phyloP scores from a whole-genome alignment of 371 early-diverging fungal species.

The Nematocida parisii region DNA sequence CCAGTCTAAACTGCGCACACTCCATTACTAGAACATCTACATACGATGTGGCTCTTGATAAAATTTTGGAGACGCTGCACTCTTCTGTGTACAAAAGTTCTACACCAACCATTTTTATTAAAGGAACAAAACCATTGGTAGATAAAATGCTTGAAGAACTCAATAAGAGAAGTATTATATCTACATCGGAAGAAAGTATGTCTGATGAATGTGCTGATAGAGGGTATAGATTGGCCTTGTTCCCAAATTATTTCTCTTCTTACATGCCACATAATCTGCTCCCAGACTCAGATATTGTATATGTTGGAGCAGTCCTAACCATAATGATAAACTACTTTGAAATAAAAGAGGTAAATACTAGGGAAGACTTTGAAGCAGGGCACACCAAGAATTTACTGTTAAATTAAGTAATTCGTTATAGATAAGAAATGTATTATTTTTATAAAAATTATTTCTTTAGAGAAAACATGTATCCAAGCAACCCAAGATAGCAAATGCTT shows the following conservation, averaged over 20 bases:
- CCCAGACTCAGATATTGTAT: constrained; percentile 44
- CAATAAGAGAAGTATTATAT: constrained; percentile 4
- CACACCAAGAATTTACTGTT: constrained; percentile 42
- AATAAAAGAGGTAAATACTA: constrained; percentile 54
- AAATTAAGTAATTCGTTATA: constrained; percentile 3
- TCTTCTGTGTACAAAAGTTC: constrained; percentile 13
- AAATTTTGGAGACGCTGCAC: constrained; percentile 8
- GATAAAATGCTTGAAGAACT: constrained; percentile 3
- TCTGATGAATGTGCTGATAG: constrained; percentile 13
- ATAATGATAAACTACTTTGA: constrained; percentile 59
- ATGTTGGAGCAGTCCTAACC: constrained; percentile 56
- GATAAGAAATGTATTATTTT: not conserved
- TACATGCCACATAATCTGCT: constrained; percentile 55
- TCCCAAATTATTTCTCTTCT: constrained; percentile 34
- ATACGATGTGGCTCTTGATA: constrained; percentile 14
- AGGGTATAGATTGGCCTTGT: constrained; percentile 25
- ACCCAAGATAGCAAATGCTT: too few relatives aligned
- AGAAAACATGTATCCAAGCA: too few relatives aligned
- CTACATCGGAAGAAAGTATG: not conserved
- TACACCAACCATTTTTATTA: constrained; percentile 9
- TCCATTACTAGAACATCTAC: constrained; percentile 5
- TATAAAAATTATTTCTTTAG: not conserved
- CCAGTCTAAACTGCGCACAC: constrained; percentile 27
- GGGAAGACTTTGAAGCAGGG: constrained; percentile 58
- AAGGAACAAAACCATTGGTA: constrained; percentile 2